Base-by-base conservation (phyloP, 257 asterid genomes). In the Oldenlandia corymbosa region DNA sequence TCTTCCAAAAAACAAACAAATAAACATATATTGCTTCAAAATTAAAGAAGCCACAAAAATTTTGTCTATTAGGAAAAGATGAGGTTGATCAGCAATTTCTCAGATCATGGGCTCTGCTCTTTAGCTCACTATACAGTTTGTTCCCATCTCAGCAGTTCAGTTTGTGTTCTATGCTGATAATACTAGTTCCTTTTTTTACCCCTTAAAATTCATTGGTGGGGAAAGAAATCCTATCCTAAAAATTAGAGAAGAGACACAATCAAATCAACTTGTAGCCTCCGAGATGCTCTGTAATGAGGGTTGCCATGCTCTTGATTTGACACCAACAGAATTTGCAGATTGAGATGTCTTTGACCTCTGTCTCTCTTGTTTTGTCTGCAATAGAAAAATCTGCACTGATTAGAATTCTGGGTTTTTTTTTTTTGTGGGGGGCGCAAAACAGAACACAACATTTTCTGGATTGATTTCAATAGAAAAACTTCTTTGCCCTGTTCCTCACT, bases 271-370 rank as follows among this genome's bases (percentile, higher is more conserved):
- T 71, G 78, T 87, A 65, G 87, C 87, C 68, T 91, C 97, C 46
- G 91, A 85, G 66, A 91, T 91, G 83, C 96, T 87, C 42, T 82
- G 84, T 64, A 91, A 74, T 67, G 95, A 76, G 36, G 96, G 96
- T 55, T 88, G 97, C 97, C 97, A 91, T 36, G 65, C 79, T 75
- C 78, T 85, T 41, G 85, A 73, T 73, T 75, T 90, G 13, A 81
- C 64, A 27, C 74, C 70, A 10, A 66, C 68, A 37, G 82, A 78
- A 41, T 77, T 81, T 68, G 69, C 75, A 64, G 81, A 42, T 71
- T 74, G 52, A 39, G 67, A 76, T 64, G 60, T 80, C 70, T 80
- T 78, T 76, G 84, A 65, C 56, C 84, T 71, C 39, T 81, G 86
- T 47, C 73, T 84, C 67, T 84, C 94, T 20, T 83, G 81, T 61